Conservation (phyloP, 257 asterid species). For the Scutellaria barbata region DNA sequence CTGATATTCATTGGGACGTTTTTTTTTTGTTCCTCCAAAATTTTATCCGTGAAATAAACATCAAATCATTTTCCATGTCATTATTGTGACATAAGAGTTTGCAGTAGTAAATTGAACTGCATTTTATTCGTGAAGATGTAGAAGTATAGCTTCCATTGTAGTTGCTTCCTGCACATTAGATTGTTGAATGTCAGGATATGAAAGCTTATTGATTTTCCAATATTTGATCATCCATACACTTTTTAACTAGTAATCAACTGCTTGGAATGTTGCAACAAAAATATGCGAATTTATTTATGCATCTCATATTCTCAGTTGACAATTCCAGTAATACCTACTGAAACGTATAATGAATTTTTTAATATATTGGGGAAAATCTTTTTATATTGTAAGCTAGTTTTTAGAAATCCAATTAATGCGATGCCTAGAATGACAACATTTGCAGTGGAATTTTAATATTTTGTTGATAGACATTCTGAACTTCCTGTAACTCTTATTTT, state of each 20-base stretch:
- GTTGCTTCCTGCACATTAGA: neutral
- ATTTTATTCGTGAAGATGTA: neutral
- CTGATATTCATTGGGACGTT: neutral
- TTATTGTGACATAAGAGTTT: neutral
- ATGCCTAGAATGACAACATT: neutral
- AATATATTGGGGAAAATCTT: neutral
- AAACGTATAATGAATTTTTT: neutral
- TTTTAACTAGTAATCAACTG: neutral
- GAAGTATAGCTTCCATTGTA: neutral
- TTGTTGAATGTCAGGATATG: constrained; percentile 7
- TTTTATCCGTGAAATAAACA: constrained; percentile 1
- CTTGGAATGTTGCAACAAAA: neutral
- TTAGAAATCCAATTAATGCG: neutral
- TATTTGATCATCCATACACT: neutral
- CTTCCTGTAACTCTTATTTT: neutral
- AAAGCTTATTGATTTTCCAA: neutral
- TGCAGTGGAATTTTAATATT: neutral
- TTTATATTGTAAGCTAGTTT: constrained; percentile 2
- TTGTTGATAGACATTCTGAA: constrained; percentile 1
- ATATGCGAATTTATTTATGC: neutral
- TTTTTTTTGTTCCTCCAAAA: neutral
- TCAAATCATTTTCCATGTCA: neutral
- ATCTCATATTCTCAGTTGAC: neutral
- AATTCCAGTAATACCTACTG: neutral
- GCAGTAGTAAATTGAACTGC: neutral